Base-by-base conservation (phyloP, 768 basidiomycete species). In the Tulasnella sp. region DNA sequence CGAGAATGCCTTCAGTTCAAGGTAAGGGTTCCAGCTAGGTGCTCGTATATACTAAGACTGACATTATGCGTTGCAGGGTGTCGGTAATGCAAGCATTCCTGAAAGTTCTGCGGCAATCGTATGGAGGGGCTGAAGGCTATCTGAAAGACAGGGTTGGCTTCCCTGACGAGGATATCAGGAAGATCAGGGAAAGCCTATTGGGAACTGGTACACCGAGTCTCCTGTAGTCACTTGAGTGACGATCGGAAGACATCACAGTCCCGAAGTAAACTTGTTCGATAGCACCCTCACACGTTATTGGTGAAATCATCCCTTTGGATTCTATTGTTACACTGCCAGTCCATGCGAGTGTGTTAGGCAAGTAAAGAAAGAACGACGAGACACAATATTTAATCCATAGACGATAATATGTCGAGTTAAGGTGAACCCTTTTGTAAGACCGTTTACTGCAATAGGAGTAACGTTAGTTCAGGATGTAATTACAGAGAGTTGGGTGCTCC, bases 11-110 rank as follows among this genome's bases (percentile, higher is more conserved):
- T 89, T 94, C 74, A 89, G 91, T 70, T 57, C 75, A 13, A 57
- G 75, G 75, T 35, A 55, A 69, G 75, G 7, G 40, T 26, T 51
- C 6, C 16, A 10, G 16, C 0, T 32, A n/a, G 11, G 5, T 32
- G n/a, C 11, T 55, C 29, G 20, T 26, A 10, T 69, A 2, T 23
- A 5, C 29, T 15, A 20, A n/a, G 32, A 9, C 35, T 29, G 57
- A 37, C 37, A 5, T 46, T 32, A 20, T 57, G 3, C 44, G 67
- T 61, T 37, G 48, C 79, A 93, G 93, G 73, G 87, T 86, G 70
- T 91, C 91, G 81, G 93, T 92, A 0, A 95, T 95, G 93, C 80
- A 86, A n/a, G 89, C 91, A 1, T 91, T 92, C 81, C 85, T 94
- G 18, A 81, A 85, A 20, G 84, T 93, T 69, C 81, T 95, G 7